Evolutionary conservation across 2,329 filamentous ascomycete genomes (phyloP).

Genomic region (Fusarium sp.): DNA sequence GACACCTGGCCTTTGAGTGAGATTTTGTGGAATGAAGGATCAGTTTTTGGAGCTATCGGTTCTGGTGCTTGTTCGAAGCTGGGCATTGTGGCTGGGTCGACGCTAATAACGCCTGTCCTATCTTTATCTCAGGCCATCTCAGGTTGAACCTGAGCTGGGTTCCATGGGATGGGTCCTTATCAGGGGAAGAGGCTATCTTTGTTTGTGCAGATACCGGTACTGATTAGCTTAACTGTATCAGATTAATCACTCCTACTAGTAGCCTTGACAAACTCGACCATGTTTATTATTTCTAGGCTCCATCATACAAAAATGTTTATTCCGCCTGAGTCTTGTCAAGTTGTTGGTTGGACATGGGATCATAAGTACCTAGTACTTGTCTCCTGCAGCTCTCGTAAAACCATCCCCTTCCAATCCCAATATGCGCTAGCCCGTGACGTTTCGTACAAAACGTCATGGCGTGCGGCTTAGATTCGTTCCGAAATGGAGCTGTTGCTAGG

Average conservation of each 20-base stretch:
- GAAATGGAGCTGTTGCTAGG: slow-evolving; percentile 29
- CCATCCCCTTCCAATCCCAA: slow-evolving; percentile 17
- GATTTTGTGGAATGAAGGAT: slow-evolving; percentile 37
- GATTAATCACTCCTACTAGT: not conserved
- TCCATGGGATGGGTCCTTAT: slow-evolving; percentile 21
- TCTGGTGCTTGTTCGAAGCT: slow-evolving; percentile 5
- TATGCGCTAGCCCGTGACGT: slow-evolving; percentile 28
- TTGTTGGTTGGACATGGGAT: not conserved
- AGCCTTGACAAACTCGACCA: not conserved
- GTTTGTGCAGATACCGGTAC: not conserved
- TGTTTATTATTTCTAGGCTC: not conserved
- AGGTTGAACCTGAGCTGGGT: not conserved
- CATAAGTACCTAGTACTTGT: slow-evolving; percentile 33
- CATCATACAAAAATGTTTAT: not conserved
- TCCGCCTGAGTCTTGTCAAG: not conserved
- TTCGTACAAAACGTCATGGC: slow-evolving; percentile 42
- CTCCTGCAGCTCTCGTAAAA: slow-evolving; percentile 44
- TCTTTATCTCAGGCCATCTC: slow-evolving; percentile 41
- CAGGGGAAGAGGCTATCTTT: slow-evolving; percentile 6
- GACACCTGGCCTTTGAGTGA: slow-evolving; percentile 19
- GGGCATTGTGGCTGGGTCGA: slow-evolving; percentile 41
- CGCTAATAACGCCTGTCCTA: slow-evolving; percentile 36
- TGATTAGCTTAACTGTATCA: no score
- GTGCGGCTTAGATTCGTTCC: slow-evolving; percentile 41
- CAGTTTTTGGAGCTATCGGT: slow-evolving; percentile 9